Base-by-base conservation (phyloP, 345 rosid genomes). In the Xanthoceras sorbifolium region DNA sequence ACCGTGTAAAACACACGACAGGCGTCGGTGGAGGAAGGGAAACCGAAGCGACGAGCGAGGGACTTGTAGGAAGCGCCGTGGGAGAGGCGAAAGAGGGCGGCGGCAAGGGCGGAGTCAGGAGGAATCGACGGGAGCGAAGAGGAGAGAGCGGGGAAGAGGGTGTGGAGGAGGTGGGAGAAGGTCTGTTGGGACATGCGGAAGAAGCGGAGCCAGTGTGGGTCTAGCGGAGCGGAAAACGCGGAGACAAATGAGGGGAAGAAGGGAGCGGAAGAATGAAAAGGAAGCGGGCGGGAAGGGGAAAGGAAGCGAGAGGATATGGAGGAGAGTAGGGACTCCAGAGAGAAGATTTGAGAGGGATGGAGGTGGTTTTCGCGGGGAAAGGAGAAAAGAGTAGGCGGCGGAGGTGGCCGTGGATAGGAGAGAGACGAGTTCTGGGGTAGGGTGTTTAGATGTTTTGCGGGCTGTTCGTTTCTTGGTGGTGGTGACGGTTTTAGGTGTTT, bases 81-180 rank as follows among this genome's bases (percentile, higher is more conserved):
- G 31, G 98, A 83, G 71, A 94, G 93, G 79, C 95, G 93, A 84
- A 83, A 89, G 77, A 94, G 83, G 25, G 94, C 61, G 28, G 93
- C 88, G 1, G 90, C 93, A 22, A 93, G 83, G 67, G 89, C 90
- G 52, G 77, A 64, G 1, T 86, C 82, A 17, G 90, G 85, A 38
- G 83, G 82, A 3, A 86, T 44, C 1, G 86, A 69, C 1, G 85
- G 74, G 28, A 87, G 87, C 9, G 84, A 71, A 20, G 87, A 74
- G 10, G 76, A 82, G 40, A 86, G 84, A 15, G 73, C 81, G 32
- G 89, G 87, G 54, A 85, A 71, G 32, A 93, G 72, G 69, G 80
- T 55, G 2, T 84, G 79, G 70, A 87, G 85, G 73, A 91, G 97
- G 26, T 23, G 57, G 68, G 60, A 76, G 77, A 94, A 90, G 1